Base-by-base conservation (phyloP, 108 stramenopile species). In the Bacterosira constricta region DNA sequence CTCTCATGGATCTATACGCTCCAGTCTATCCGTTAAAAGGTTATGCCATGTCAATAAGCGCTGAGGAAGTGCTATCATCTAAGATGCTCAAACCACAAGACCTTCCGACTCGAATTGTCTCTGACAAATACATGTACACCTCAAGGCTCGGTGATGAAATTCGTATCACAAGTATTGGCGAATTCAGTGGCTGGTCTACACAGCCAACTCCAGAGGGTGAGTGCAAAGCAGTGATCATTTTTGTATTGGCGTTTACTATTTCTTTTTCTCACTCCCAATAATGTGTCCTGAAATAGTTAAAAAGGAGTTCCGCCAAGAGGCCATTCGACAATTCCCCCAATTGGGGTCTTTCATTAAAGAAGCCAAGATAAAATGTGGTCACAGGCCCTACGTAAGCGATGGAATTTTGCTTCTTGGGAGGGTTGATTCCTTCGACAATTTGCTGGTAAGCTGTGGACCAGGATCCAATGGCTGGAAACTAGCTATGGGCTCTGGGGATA, bases 21-120 rank as follows among this genome's bases (percentile, higher is more conserved):
- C 79, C 79, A n/a, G 79, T 80, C 0, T 80, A 80, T 51, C 79
- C 79, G 11, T 51, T 80, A 18, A 80, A 74, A 38, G 79, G 79
- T 7, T 80, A 80, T 47, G 73, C 73, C n/a, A 72, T 79, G 71
- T 34, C 37, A 13, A 39, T 79, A 11, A 52, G 47, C 36, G 77
- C 77, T 1, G 42, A 72, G 15, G 64, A 79, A 34, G 60, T 51
- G 15, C 46, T 80, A 4, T 15, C 50, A 9, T 44, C 39, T 3
- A 71, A 45, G 51, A 30, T 17, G 12, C 51, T 72, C 26, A 71
- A 57, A 34, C 34, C 6, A 29, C 9, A 64, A 26, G 71, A 79
- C 17, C 57, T 80, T 11, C 79, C 79, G 0, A 38, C 42, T n/a
- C 67, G 73, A 15, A 74, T 80, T 62, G 67, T 80, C 6, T 65